These are phyloP conservation scores for Trichoderma gracile DNA, from an alignment of 2,329 filamentous ascomycete species.

Conservation along the genomic window DNA sequence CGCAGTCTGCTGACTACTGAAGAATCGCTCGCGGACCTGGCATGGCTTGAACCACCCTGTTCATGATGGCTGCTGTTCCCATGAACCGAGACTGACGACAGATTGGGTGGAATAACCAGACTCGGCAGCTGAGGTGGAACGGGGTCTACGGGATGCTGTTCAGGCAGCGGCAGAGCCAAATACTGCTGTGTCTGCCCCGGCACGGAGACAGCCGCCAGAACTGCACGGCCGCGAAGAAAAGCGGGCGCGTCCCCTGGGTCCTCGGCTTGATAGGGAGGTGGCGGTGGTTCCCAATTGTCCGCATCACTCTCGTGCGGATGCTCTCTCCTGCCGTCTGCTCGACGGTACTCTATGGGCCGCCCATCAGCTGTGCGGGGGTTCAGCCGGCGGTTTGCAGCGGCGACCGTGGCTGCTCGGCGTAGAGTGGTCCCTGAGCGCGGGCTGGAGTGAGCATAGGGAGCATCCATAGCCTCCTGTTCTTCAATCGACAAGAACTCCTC, in stretches of 20 bases:
- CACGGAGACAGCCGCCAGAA: constrained; percentile 35
- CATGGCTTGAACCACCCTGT: constrained; percentile 34
- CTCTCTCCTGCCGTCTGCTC: constrained; percentile 69
- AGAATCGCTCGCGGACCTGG: constrained; percentile 42
- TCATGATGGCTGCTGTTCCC: not conserved
- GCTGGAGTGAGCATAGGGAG: constrained; percentile 70
- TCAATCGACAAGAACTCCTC: constrained; percentile 52
- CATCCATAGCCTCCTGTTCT: constrained; percentile 64
- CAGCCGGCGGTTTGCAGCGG: constrained; percentile 68
- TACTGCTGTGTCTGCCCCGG: constrained; percentile 10
- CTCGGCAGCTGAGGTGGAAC: not conserved
- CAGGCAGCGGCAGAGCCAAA: not conserved
- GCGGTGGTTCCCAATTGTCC: constrained; percentile 85
- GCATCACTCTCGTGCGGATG: constrained; percentile 84
- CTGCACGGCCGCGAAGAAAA: constrained; percentile 54
- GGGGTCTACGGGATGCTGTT: not conserved
- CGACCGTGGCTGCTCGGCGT: constrained; percentile 73
- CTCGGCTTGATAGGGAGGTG: constrained; percentile 74
- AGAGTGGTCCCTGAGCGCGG: constrained; percentile 70
- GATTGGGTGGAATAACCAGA: not conserved
- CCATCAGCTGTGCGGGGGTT: constrained; percentile 59
- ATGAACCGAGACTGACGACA: not conserved
- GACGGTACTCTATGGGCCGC: constrained; percentile 61
- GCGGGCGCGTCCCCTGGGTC: constrained; percentile 58
- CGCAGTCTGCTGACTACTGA: constrained; percentile 34